These are phyloP conservation scores for Verticillium alfalfae DNA, from an alignment of 2,329 filamentous ascomycete genomes.

Conservation along the genomic window DNA sequence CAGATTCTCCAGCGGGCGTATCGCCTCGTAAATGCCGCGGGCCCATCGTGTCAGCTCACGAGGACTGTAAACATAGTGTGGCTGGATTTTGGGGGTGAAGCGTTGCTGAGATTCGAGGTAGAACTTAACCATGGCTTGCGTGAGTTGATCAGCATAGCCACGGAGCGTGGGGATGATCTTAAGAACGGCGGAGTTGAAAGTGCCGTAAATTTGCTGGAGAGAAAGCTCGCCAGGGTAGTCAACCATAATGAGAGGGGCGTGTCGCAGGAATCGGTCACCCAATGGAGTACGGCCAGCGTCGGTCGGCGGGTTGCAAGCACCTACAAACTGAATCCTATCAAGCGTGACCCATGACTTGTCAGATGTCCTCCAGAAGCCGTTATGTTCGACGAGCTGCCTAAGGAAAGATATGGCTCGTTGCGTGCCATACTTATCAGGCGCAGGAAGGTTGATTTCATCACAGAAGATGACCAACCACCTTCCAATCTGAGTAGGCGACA, in stretches of 20 bases:
- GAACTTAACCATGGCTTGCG: constrained; percentile 94
- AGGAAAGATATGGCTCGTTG: constrained; percentile 97
- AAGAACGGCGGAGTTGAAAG: constrained; percentile 91
- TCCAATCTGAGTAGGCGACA: constrained; percentile 93
- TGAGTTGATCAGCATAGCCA: constrained; percentile 89
- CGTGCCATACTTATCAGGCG: constrained; percentile 95
- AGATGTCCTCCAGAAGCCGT: constrained; percentile 96
- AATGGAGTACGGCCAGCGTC: constrained; percentile 95
- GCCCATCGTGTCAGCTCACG: constrained; percentile 98
- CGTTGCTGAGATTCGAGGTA: constrained; percentile 91
- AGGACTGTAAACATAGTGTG: constrained; percentile 98
- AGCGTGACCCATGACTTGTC: constrained; percentile 98
- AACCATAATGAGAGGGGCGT: constrained; percentile 99
- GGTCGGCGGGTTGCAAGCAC: constrained; percentile 96
- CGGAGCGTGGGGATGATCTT: constrained; percentile 96
- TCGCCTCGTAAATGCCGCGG: constrained; percentile 93
- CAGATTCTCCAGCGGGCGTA: constrained; percentile 82
- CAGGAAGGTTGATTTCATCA: constrained; percentile 98
- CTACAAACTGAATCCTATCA: constrained; percentile 97
- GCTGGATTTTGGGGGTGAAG: constrained; percentile 95
- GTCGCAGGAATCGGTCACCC: constrained; percentile 87
- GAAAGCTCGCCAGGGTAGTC: constrained; percentile 97
- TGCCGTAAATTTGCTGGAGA: constrained; percentile 94
- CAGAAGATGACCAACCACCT: constrained; percentile 99
- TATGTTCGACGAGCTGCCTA: constrained; percentile 95